phyloP scores from a whole-genome alignment of 139 green algal species.

The Asterochloris sp. region DNA sequence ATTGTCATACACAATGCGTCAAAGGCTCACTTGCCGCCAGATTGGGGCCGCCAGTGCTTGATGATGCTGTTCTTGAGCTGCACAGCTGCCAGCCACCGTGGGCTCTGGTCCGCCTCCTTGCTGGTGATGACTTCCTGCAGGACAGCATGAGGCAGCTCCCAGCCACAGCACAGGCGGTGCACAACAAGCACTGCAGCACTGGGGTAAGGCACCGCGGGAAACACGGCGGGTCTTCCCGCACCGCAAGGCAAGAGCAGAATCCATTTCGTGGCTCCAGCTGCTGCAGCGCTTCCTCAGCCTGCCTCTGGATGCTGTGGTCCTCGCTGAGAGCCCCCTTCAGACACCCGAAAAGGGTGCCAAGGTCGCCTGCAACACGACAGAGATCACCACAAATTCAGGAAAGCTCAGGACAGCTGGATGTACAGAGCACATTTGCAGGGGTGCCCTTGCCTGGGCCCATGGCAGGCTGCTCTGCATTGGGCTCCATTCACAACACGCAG shows the following conservation, averaged over 20 bases:
- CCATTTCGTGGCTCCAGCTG: slow-evolving; percentile 55
- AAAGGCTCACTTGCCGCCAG: background rate
- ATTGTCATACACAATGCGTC: background rate
- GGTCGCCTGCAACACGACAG: background rate
- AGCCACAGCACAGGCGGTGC: no score
- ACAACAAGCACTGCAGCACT: background rate
- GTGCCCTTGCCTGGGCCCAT: no score
- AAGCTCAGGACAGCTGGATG: no score
- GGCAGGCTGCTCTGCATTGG: no score
- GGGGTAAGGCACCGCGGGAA: no score
- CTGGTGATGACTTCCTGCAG: slow-evolving; percentile 75
- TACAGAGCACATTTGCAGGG: no score
- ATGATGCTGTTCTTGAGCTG: slow-evolving; percentile 91
- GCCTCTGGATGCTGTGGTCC: slow-evolving; percentile 55
- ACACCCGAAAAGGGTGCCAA: slow-evolving; percentile 2
- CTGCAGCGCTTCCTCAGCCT: slow-evolving; percentile 61
- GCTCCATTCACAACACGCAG: no score
- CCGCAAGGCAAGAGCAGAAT: slow-evolving; percentile 84
- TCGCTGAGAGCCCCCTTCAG: slow-evolving; percentile 47
- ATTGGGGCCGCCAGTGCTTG: slow-evolving; percentile 59
- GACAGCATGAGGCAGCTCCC: background rate
- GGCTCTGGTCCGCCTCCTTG: slow-evolving; percentile 62
- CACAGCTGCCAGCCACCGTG: slow-evolving; percentile 80
- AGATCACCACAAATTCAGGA: no score
- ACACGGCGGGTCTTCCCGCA: slow-evolving; percentile 27